Percentiles rank a stretch among this genome's conserved stretches.
phyloP scores from a whole-genome alignment of 768 basidiomycete genomes.

The Russula brevipes region DNA sequence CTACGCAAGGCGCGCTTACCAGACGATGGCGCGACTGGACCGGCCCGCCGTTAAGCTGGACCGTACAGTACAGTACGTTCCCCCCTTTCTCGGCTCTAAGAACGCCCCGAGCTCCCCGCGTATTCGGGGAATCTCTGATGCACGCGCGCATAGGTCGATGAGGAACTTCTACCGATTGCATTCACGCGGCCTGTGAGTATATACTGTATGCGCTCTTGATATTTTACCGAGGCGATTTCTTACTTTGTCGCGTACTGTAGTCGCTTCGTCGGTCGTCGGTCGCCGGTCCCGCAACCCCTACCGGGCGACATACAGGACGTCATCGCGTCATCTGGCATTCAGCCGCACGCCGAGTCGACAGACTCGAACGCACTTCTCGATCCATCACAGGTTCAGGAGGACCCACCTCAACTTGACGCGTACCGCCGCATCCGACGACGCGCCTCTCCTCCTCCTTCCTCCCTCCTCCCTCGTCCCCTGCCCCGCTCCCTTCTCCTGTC shows the following conservation, averaged over 20 bases:
- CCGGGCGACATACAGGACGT: conserved; percentile 38
- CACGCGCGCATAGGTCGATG: background rate
- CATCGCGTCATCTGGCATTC: conserved; percentile 60
- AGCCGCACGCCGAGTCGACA: conserved; percentile 40
- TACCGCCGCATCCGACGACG: conserved; percentile 28
- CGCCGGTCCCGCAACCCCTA: conserved; percentile 38
- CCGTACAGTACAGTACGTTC: conserved; percentile 41
- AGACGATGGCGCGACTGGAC: conserved; percentile 55
- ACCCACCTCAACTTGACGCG: conserved; percentile 44
- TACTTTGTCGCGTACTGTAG: background rate
- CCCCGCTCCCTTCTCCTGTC: background rate
- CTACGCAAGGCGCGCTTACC: conserved; percentile 49
- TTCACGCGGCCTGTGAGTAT: conserved; percentile 19
- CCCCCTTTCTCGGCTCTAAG: background rate
- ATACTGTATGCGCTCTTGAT: conserved; percentile 11
- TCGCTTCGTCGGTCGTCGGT: background rate
- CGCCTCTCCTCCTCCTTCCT: background rate
- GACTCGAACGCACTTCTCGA: conserved; percentile 39
- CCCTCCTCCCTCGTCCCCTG: background rate
- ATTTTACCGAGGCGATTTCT: background rate
- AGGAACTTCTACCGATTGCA: conserved; percentile 3
- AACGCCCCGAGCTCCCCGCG: background rate
- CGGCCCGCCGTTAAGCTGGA: conserved; percentile 46
- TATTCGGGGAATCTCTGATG: background rate
- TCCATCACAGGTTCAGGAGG: conserved; percentile 45